phyloP scores from a whole-genome alignment of 2,329 filamentous ascomycete species.

The Pleomassaria siparia region DNA sequence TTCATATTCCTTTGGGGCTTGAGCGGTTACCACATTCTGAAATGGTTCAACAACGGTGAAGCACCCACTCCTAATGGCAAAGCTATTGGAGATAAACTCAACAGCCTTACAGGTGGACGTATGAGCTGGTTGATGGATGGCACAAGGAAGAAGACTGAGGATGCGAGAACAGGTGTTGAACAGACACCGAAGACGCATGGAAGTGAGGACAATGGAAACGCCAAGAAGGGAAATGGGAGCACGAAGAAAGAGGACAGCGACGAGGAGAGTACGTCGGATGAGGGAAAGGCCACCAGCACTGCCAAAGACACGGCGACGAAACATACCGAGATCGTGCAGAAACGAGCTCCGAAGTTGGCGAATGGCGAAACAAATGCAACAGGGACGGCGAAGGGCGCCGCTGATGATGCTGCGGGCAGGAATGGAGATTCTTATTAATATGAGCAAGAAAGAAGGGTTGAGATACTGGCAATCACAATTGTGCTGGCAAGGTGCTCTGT shows the following conservation, averaged over 20 bases:
- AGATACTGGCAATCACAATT: neutral
- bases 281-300: slow-evolving; percentile 4
- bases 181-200: slow-evolving; percentile 9
- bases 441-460: neutral
- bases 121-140: slow-evolving; percentile 39
- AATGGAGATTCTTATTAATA: neutral
- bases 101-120: slow-evolving; percentile 43
- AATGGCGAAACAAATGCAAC: slow-evolving; percentile 3
- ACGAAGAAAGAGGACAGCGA: neutral
- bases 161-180: slow-evolving; percentile 4
- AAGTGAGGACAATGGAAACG: slow-evolving; percentile 2
- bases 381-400: slow-evolving; percentile 2
- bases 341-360: slow-evolving; percentile 3
- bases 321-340: slow-evolving; percentile 4
- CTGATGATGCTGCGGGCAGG: neutral
- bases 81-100: slow-evolving; percentile 46
- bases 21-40: slow-evolving; percentile 57
- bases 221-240: slow-evolving; percentile 2
- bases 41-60: slow-evolving; percentile 42
- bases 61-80: slow-evolving; percentile 29
- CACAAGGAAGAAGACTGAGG: slow-evolving; percentile 10
- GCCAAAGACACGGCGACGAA: slow-evolving; percentile 6
- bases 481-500: too few relatives aligned
- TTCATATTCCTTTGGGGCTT: slow-evolving; percentile 64
- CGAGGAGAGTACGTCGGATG: slow-evolving; percentile 1